Evolutionary conservation across 495 filamentous ascomycete genomes (phyloP).

Genomic region (Aspergillus biplanus): DNA sequence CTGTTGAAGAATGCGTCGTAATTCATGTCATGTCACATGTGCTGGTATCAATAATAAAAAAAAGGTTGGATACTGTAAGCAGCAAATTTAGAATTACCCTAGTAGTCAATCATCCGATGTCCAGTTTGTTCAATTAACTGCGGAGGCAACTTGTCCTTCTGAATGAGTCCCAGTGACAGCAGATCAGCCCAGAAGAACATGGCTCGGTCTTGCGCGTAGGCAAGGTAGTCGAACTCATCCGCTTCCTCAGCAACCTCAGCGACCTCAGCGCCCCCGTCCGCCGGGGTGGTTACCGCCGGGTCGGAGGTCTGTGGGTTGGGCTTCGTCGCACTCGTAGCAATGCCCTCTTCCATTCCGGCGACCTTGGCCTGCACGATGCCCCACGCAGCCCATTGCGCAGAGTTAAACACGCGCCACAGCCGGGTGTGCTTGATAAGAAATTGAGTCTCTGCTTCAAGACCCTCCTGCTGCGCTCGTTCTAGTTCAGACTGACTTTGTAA

Average conservation of each 20-base stretch:
- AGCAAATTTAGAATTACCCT: slow-evolving; percentile 2
- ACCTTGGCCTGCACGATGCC: slow-evolving; percentile 93
- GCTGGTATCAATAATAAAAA: slow-evolving; percentile 17
- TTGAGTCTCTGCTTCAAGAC: slow-evolving; percentile 63
- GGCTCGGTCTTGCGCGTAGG: slow-evolving; percentile 87
- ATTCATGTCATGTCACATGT: slow-evolving; percentile 13
- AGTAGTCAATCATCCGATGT: slow-evolving; percentile 58
- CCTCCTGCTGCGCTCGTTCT: slow-evolving; percentile 61
- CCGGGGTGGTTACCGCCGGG: slow-evolving; percentile 21
- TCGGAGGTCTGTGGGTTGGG: slow-evolving; percentile 5
- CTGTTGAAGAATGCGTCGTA: slow-evolving; percentile 14
- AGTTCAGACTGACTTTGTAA: slow-evolving; percentile 45
- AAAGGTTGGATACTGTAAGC: not conserved
- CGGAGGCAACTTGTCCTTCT: slow-evolving; percentile 71
- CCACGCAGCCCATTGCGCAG: slow-evolving; percentile 93
- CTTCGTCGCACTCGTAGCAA: slow-evolving; percentile 24
- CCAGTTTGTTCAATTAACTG: slow-evolving; percentile 61
- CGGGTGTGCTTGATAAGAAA: slow-evolving; percentile 74
- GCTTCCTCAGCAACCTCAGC: slow-evolving; percentile 53
- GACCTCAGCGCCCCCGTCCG: slow-evolving; percentile 26
- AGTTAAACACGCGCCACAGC: slow-evolving; percentile 84
- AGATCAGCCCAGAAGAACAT: slow-evolving; percentile 93
- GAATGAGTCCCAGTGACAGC: slow-evolving; percentile 69
- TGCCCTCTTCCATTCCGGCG: slow-evolving; percentile 57
- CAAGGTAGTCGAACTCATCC: slow-evolving; percentile 88